A percentile compares a stretch with the other conserved stretches of the same genome.
Conservation (phyloP, 345 rosid genomes). For the Acer campestre region DNA sequence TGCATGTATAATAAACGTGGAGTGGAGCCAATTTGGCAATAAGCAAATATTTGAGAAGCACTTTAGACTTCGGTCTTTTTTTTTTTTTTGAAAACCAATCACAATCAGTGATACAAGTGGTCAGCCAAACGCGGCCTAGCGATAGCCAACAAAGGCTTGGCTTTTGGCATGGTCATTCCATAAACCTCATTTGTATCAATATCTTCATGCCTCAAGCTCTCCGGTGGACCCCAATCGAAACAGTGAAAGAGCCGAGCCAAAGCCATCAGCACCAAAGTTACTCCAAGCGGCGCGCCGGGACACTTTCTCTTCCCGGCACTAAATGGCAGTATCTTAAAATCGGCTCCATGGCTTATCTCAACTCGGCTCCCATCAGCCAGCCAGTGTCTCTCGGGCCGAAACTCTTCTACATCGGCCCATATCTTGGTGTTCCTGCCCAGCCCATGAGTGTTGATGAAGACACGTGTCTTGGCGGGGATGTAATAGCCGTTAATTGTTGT, state of each 20-base stretch:
- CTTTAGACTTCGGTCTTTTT: not conserved
- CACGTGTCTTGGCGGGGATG: slow-evolving; percentile 83
- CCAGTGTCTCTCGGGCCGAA: slow-evolving; percentile 85
- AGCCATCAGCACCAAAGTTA: slow-evolving; percentile 78
- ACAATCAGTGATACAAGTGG: slow-evolving; percentile 43
- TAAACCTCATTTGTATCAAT: slow-evolving; percentile 71
- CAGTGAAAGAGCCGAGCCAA: slow-evolving; percentile 87
- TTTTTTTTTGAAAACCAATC: not conserved
- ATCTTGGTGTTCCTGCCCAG: slow-evolving; percentile 72
- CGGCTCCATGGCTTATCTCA: slow-evolving; percentile 92
- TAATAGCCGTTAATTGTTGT: slow-evolving; percentile 72
- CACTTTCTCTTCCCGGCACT: slow-evolving; percentile 91
- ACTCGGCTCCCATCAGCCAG: slow-evolving; percentile 58
- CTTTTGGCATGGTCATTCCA: slow-evolving; percentile 98
- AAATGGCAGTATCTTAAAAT: slow-evolving; percentile 86
- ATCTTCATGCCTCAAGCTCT: slow-evolving; percentile 48
- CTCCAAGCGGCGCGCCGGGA: slow-evolving; percentile 92
- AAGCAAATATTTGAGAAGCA: not conserved
- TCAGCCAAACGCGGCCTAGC: slow-evolving; percentile 64
- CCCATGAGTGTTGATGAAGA: slow-evolving; percentile 91
- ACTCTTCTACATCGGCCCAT: slow-evolving; percentile 73
- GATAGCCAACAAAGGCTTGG: slow-evolving; percentile 59
- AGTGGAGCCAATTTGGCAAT: not conserved
- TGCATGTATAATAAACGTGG: not conserved
- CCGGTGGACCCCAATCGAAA: slow-evolving; percentile 72